Conservation (phyloP, 2,329 filamentous ascomycete genomes). For the Thielaviopsis populi region DNA sequence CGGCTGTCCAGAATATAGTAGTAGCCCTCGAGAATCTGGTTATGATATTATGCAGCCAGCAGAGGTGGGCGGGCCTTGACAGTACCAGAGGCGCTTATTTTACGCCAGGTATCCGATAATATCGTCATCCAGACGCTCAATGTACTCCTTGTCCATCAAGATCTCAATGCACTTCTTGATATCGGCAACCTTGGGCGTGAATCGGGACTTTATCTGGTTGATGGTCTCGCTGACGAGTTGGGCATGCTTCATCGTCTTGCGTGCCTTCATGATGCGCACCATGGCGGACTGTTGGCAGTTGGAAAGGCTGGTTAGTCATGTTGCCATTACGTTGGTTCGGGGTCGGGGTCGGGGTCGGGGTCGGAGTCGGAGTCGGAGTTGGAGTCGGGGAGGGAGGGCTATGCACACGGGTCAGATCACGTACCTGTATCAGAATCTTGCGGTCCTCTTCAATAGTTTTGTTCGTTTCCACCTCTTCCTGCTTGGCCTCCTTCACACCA, state of each 20-base stretch:
- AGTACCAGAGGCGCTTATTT: constrained; percentile 19
- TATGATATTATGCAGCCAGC: not conserved
- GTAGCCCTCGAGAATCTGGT: not conserved
- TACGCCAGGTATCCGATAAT: constrained; percentile 89
- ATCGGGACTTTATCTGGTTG: constrained; percentile 81
- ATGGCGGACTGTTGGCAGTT: constrained; percentile 64
- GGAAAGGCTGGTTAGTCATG: constrained; percentile 11
- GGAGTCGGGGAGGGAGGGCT: not conserved
- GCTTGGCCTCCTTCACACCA: constrained; percentile 90
- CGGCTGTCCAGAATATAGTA: not conserved
- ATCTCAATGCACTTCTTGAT: constrained; percentile 99
- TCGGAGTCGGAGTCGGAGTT: no score
- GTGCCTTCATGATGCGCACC: constrained; percentile 98
- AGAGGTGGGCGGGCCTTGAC: not conserved
- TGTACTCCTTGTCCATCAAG: constrained; percentile 94
- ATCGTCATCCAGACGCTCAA: constrained; percentile 87
- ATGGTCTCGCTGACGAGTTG: constrained; percentile 92
- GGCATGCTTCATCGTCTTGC: constrained; percentile 96
- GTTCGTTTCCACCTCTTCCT: constrained; percentile 91
- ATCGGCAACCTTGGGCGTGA: constrained; percentile 80
- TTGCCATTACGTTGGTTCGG: not conserved
- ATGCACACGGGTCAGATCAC: constrained; percentile 23
- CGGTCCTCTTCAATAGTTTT: constrained; percentile 99
- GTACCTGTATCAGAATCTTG: constrained; percentile 89
- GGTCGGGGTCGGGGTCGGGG: no score